These are phyloP conservation scores for Podochytrium sp. DNA, from an alignment of 192 early-diverging fungal species.

Conservation along the genomic window DNA sequence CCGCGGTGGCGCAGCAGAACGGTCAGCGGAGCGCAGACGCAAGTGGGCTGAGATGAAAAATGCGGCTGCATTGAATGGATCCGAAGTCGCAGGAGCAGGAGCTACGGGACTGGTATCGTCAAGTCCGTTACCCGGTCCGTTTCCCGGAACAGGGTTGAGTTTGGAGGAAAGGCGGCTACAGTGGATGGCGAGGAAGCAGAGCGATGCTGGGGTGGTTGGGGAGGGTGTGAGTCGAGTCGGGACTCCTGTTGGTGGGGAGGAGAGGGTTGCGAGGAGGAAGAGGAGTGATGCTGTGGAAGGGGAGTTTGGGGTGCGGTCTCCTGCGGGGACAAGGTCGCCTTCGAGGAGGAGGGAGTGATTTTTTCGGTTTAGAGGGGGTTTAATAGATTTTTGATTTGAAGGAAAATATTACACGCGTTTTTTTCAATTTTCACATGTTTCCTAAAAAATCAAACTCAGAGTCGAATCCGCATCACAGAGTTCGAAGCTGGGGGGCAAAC, in stretches of 20 bases:
- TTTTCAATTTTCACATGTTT: too few relatives aligned
- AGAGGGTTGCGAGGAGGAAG: not conserved
- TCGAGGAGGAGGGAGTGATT: not conserved
- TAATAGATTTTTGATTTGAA: not conserved
- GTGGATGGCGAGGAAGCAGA: conserved; percentile 1
- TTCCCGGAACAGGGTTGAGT: not conserved
- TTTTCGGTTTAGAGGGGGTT: not conserved
- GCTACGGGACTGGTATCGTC: too few relatives aligned
- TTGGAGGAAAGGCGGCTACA: conserved; percentile 10
- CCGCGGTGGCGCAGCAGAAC: not conserved
- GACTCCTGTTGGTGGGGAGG: too few relatives aligned
- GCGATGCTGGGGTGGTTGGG: conserved; percentile 16
- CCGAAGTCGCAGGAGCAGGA: too few relatives aligned
- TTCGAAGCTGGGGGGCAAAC: too few relatives aligned
- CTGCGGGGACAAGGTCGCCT: not conserved
- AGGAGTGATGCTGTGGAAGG: too few relatives aligned
- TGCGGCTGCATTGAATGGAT: too few relatives aligned
- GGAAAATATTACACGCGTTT: too few relatives aligned
- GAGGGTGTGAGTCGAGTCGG: too few relatives aligned
- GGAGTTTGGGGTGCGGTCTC: too few relatives aligned
- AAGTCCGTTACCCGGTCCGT: not conserved
- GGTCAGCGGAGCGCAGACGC: conserved; percentile 8
- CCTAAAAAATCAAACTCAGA: too few relatives aligned
- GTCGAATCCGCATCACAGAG: too few relatives aligned
- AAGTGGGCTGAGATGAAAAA: conserved; percentile 32